Evolutionary conservation across 2,329 filamentous ascomycete genomes (phyloP), one percentile per base, ranked within the genome.

Genomic region (Balansia obtecta): DNA sequence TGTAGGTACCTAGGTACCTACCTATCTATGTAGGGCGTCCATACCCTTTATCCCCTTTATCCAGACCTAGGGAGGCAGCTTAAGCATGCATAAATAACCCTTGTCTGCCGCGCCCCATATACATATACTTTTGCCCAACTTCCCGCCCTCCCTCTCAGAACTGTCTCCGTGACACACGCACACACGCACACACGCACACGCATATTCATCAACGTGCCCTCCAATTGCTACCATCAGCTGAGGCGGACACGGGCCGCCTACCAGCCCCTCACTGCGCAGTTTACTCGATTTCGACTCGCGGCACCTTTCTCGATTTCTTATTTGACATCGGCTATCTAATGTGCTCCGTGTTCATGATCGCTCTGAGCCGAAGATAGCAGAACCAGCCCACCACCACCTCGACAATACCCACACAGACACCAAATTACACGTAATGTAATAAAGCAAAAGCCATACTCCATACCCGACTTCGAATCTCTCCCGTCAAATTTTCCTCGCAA

Each of bases 221-320:
- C 48, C 45, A 40, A 50, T 50, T 50, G 51, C 43, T 46, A 48
- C 39, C 30, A 45, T 53, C 51, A 50, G 48, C 48, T 50, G 48
- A 50, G 51, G 45, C 34, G 34, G 33, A 39, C n/a, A 20, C 27
- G 30, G 20, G 41, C 34, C 48, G 13, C 8, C 11, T 33, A 11
- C n/a, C 15, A 22, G n/a, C n/a, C 43, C 20, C 39, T 27, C 18
- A 50, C 22, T 33, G n/a, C 39, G 39, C 18, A 10, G 27, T 46
- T 34, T 48, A 42, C 20, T 49, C 30, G 18, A 18, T 52, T 4
- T 16, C 33, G 37, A 39, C 37, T 33, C 46, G 45, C 41, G 40
- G 18, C 40, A 5, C 9, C 12, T 30, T 27, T 12, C 9, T 10
- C 13, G 9, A 3, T 12, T 45, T 12, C 41, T 44, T 46, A 34